Evolutionary conservation across 2,329 filamentous ascomycete genomes (phyloP), one percentile per base, ranked within the genome.

Genomic region (Fusarium torulosum): DNA sequence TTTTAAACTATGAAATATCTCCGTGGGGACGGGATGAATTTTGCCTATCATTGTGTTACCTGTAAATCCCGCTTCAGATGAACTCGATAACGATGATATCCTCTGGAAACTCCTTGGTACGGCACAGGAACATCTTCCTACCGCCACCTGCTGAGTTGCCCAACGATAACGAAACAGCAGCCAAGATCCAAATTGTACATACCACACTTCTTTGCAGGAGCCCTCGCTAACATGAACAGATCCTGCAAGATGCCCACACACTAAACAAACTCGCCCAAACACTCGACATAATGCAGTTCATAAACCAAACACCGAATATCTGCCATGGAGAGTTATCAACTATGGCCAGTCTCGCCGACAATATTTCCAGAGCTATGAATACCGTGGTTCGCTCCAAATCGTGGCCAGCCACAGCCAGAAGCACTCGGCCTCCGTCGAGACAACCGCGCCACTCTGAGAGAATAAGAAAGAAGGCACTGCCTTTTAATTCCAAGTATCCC

Each of bases 111-210:
- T 20, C 33, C 8, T 17, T 11, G 21, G 21, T 23, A 9, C 11
- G 5, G 35, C 11, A 35, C 6, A 35, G n/a, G 14, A 51, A 51
- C n/a, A 41, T 31, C 6, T 51, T 51, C 35, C 35, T 40, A 0
- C 35, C 11, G 1, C 23, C 35, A 3, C 8, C 1, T 1, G 6
- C 7, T 3, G 14, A 27, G 8, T 10, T 11, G 20, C 17, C 15
- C n/a, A 1, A 9, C 2, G 8, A n/a, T 17, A 8, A 1, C 10
- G 20, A 13, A 21, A 38, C 33, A 14, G 35, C 35, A 17, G n/a
- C 19, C 7, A 15, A 13, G 19, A 41, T 40, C 19, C 35, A 40
- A 20, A n/a, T 21, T 7, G 46, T 38, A 27, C 19, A 10, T 7
- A 19, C 44, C 5, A 3, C 8, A 3, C 4, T 31, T 14, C 6